These are phyloP conservation scores for Talaromyces trachyspermus DNA, from an alignment of 495 filamentous ascomycete species.

Conservation along the genomic window DNA sequence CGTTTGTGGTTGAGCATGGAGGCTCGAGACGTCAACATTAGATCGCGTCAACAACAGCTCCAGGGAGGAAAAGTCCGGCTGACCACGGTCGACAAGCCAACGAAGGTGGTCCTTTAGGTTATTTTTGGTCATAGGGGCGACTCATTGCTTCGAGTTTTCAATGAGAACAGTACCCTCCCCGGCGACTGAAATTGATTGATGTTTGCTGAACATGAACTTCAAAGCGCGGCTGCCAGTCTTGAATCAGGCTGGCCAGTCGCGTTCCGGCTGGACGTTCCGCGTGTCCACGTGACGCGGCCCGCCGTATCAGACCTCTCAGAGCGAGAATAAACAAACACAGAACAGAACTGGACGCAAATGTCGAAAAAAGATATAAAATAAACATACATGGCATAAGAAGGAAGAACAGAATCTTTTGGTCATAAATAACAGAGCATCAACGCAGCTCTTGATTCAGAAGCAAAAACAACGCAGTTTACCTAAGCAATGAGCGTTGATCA, in stretches of 20 bases:
- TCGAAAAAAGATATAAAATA: not conserved
- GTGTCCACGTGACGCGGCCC: constrained; percentile 7
- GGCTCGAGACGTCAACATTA: not conserved
- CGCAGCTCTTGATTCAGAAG: too few species aligned
- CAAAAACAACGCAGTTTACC: too few species aligned
- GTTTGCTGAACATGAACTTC: too few species aligned
- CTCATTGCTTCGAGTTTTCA: constrained; percentile 10
- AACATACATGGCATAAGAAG: too few species aligned
- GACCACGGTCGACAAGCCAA: constrained; percentile 42
- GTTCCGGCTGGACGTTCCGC: not conserved
- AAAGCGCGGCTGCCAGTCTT: too few species aligned
- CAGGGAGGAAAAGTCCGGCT: constrained; percentile 5
- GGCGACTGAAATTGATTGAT: too few species aligned
- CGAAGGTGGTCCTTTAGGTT: constrained; percentile 41
- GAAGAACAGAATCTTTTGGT: too few species aligned
- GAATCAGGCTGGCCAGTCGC: not conserved
- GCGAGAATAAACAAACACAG: not conserved
- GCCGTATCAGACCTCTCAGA: not conserved
- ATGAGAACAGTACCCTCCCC: constrained; percentile 1
- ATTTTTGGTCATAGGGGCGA: constrained; percentile 44
- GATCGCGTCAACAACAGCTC: constrained; percentile 7
- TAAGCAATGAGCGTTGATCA: constrained; percentile 30
- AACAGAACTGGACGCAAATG: not conserved
- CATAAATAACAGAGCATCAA: too few species aligned
- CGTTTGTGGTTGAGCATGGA: not conserved